phyloP scores from a whole-genome alignment of 805 yeast genomes.

The Hanseniaspora nectarophila region DNA sequence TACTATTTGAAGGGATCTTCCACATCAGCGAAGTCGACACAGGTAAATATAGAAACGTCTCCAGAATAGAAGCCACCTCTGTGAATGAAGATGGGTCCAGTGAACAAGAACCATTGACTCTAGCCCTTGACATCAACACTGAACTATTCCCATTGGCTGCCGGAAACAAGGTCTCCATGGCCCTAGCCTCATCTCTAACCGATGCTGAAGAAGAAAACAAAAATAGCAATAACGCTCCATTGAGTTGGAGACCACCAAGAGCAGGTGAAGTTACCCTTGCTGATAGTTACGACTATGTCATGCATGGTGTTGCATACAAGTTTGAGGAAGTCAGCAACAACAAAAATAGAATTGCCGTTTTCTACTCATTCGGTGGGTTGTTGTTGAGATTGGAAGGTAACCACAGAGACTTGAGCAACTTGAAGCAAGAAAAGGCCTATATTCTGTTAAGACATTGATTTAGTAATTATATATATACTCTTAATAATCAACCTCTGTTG shows the following conservation, averaged over 20 bases:
- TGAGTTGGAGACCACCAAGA: constrained; percentile 49
- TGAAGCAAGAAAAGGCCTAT: constrained; percentile 91
- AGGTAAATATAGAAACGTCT: constrained; percentile 83
- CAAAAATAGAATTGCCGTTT: constrained; percentile 64
- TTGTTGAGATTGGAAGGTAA: constrained; percentile 90
- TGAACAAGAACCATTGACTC: constrained; percentile 64
- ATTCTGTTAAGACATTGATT: constrained; percentile 58
- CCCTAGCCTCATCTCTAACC: constrained; percentile 64
- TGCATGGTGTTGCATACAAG: constrained; percentile 95
- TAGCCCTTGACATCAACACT: constrained; percentile 61
- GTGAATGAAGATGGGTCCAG: constrained; percentile 45
- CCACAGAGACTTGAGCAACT: constrained; percentile 71
- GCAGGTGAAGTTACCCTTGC: constrained; percentile 76
- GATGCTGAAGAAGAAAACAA: constrained; percentile 38
- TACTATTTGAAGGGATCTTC: constrained; percentile 88
- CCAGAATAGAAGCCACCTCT: constrained; percentile 78
- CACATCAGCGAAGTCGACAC: constrained; percentile 71
- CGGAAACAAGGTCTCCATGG: constrained; percentile 70
- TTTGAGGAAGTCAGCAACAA: constrained; percentile 61
- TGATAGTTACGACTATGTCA: constrained; percentile 94
- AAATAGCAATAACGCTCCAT: constrained; percentile 29
- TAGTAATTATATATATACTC: too few relatives aligned
- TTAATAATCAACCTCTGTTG: constrained; percentile 31
- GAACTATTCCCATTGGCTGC: constrained; percentile 78
- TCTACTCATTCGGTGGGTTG: constrained; percentile 91